These are phyloP conservation scores for Fusarium beomiforme DNA, from an alignment of 2,329 filamentous ascomycete species.

Conservation along the genomic window DNA sequence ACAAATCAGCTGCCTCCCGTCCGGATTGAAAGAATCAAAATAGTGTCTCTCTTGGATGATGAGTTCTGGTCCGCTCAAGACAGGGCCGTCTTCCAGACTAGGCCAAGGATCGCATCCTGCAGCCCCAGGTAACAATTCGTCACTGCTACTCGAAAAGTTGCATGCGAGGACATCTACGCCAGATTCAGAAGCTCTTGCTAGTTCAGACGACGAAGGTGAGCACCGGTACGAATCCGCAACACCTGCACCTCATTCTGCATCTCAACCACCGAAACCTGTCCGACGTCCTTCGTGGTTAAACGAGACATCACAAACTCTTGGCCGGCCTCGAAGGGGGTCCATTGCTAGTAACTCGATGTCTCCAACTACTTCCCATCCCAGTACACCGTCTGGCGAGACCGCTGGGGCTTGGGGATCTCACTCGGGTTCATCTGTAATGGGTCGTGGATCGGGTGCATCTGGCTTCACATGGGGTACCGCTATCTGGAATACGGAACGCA, in stretches of 20 bases:
- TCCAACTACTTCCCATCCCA: conserved; percentile 82
- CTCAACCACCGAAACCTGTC: conserved; percentile 68
- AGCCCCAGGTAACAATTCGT: conserved; percentile 67
- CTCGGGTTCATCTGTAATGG: conserved; percentile 57
- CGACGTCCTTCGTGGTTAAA: conserved; percentile 88
- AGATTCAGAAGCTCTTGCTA: conserved; percentile 92
- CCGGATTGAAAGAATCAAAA: conserved; percentile 17
- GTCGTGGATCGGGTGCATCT: conserved; percentile 59
- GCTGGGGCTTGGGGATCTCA: conserved; percentile 66
- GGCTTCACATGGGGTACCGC: conserved; percentile 79
- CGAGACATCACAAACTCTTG: conserved; percentile 74
- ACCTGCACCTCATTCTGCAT: conserved; percentile 45
- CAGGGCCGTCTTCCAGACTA: conserved; percentile 61
- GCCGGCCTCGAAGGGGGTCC: conserved; percentile 77
- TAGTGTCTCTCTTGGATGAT: conserved; percentile 50
- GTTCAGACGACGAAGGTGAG: conserved; percentile 91
- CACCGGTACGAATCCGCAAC: conserved; percentile 65
- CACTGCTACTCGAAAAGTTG: conserved; percentile 77
- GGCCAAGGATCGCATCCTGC: conserved; percentile 57
- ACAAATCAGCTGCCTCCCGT: neutral
- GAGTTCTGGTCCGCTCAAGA: conserved; percentile 62
- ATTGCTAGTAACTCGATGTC: conserved; percentile 81
- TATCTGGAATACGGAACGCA: conserved; percentile 85
- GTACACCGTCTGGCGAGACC: conserved; percentile 76
- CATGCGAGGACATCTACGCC: conserved; percentile 86